Evolutionary conservation across 768 basidiomycete genomes (phyloP).

Genomic region (Amanita thiersii): DNA sequence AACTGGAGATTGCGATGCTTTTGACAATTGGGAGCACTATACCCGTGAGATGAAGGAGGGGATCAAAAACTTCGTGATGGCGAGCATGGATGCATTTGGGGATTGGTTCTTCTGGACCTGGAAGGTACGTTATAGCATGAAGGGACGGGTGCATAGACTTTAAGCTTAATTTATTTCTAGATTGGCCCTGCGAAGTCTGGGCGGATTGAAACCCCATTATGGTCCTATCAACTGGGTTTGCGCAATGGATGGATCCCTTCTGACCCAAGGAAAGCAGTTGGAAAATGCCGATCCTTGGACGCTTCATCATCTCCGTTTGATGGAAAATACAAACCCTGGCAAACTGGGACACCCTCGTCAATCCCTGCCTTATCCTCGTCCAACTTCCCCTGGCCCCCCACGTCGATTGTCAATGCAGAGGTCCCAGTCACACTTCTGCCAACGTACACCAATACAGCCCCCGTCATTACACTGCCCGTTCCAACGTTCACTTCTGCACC

Average conservation of each 20-base stretch:
- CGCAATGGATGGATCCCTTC: conserved; percentile 70
- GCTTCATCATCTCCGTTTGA: conserved; percentile 20
- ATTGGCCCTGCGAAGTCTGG: conserved; percentile 38
- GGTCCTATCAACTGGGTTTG: conserved; percentile 40
- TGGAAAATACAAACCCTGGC: conserved; percentile 40
- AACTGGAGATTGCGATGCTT: conserved; percentile 24
- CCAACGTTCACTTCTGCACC: conserved; percentile 22
- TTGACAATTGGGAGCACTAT: conserved; percentile 53
- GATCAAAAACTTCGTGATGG: conserved; percentile 48
- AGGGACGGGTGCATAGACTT: background rate
- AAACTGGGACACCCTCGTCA: conserved; percentile 50
- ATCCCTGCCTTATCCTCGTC: conserved; percentile 30
- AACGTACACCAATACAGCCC: conserved; percentile 53
- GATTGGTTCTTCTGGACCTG: conserved; percentile 44
- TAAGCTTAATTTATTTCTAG: conserved; percentile 11
- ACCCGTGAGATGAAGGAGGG: conserved; percentile 25
- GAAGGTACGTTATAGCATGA: conserved; percentile 22
- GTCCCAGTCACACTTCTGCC: conserved; percentile 35
- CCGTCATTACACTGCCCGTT: conserved; percentile 38
- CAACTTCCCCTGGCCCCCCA: conserved; percentile 47
- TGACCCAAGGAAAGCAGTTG: conserved; percentile 57
- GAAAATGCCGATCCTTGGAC: conserved; percentile 51
- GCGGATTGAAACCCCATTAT: conserved; percentile 26
- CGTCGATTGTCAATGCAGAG: conserved; percentile 33
- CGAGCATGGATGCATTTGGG: conserved; percentile 31